Evolutionary conservation across 345 rosid species (phyloP).

Genomic region (Odontarrhena argentea): DNA sequence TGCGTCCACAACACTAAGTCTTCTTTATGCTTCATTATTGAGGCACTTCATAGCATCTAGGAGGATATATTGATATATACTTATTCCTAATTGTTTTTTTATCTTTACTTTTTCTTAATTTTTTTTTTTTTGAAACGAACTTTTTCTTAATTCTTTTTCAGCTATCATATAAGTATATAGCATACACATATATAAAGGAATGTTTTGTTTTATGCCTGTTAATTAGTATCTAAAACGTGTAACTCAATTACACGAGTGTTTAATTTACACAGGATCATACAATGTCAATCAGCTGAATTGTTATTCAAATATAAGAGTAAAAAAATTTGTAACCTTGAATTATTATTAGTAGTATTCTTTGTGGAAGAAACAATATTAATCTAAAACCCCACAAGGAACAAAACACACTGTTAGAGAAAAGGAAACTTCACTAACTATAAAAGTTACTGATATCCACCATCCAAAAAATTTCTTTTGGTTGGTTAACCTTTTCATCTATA

Average conservation of each 20-base stretch:
- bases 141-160: not conserved
- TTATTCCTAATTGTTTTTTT: conserved; percentile 13
- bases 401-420: conserved; percentile 6
- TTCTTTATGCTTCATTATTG: conserved; percentile 31
- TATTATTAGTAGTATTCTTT: not conserved
- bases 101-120: not conserved
- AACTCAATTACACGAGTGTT: not conserved
- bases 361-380: not conserved
- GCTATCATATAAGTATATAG: not conserved
- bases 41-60: conserved; percentile 26
- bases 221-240: not conserved
- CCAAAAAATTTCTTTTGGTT: conserved; percentile 13
- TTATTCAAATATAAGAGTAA: not conserved
- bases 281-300: not conserved
- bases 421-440: conserved; percentile 15
- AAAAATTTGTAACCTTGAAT: not conserved
- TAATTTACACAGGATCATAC: not conserved
- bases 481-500: too few relatives aligned
- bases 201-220: conserved; percentile 3
- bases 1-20: conserved; percentile 31
- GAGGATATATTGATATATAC: conserved; percentile 18
- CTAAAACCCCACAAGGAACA: conserved; percentile 9
- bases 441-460: conserved; percentile 18
- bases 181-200: not conserved
- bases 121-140: not conserved